A percentile compares a stretch with the other conserved stretches of the same genome.
Conservation (phyloP, 805 yeast genomes). For the Tetrapisispora arboricola region DNA sequence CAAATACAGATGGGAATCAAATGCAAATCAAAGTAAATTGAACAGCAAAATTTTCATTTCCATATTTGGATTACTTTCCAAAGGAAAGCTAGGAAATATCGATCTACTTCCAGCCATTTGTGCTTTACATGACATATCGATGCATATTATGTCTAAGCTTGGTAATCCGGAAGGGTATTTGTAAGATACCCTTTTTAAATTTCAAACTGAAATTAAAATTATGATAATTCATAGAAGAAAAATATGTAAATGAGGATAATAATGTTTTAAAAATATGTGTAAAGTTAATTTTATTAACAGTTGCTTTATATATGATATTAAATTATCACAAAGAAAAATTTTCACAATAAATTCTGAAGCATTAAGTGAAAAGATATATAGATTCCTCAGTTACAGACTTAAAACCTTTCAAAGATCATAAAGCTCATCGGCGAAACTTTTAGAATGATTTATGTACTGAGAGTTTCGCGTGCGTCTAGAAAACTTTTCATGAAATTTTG, state of each 20-base stretch:
- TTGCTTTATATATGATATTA: no score
- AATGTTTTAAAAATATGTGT: no score
- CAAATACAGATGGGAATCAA: neutral
- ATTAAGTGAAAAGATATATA: no score
- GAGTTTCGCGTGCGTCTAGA: neutral
- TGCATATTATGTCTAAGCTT: slow-evolving; percentile 21
- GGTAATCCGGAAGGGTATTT: slow-evolving; percentile 27
- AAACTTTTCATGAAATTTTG: neutral
- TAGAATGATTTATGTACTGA: neutral
- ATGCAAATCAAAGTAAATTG: neutral
- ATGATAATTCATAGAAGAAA: neutral
- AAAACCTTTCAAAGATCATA: no score
- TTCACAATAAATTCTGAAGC: no score
- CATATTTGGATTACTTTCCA: slow-evolving; percentile 5
- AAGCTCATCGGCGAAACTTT: slow-evolving; percentile 2
- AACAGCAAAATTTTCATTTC: neutral
- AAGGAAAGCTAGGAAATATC: slow-evolving; percentile 12
- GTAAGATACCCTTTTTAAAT: slow-evolving; percentile 1
- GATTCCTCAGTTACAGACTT: no score
- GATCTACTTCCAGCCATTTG: slow-evolving; percentile 26
- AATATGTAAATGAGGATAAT: no score
- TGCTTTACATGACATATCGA: slow-evolving; percentile 18
- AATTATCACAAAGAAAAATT: no score
- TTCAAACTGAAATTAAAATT: neutral
- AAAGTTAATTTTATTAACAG: no score